phyloP scores from a whole-genome alignment of 2,329 filamentous ascomycete species.

The Cordyceps fumosorosea region DNA sequence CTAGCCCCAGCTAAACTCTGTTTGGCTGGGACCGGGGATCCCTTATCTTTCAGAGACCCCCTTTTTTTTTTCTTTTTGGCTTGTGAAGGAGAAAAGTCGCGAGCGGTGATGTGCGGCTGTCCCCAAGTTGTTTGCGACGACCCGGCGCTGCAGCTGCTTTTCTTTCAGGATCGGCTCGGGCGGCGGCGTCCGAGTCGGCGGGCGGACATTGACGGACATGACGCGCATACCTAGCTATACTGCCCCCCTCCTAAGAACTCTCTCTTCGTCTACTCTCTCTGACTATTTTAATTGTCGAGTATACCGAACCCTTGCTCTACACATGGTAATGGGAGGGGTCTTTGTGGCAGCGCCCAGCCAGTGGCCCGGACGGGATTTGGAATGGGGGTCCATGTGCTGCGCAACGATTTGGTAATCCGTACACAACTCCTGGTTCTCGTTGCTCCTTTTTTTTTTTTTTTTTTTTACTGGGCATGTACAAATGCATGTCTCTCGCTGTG shows the following conservation, averaged over 20 bases:
- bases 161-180: not conserved
- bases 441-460: too few relatives aligned
- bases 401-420: too few relatives aligned
- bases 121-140: not conserved
- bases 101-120: constrained; percentile 1
- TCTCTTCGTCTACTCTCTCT: too few relatives aligned
- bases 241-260: not conserved
- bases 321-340: not conserved
- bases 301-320: too few relatives aligned
- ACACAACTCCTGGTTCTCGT: too few relatives aligned
- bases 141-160: not conserved
- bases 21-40: not conserved
- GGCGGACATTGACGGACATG: not conserved
- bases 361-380: not conserved
- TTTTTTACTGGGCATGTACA: not conserved
- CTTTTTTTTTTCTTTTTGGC: not conserved
- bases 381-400: not conserved
- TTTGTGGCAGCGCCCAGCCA: not conserved
- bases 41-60: not conserved
- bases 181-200: constrained; percentile 6
- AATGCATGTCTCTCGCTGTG: not conserved
- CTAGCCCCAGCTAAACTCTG: not conserved
- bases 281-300: too few relatives aligned
- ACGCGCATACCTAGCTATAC: not conserved
- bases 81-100: not conserved